These are phyloP conservation scores for Penicillium sumatraense DNA, from an alignment of 2,329 filamentous ascomycete genomes.

Conservation along the genomic window DNA sequence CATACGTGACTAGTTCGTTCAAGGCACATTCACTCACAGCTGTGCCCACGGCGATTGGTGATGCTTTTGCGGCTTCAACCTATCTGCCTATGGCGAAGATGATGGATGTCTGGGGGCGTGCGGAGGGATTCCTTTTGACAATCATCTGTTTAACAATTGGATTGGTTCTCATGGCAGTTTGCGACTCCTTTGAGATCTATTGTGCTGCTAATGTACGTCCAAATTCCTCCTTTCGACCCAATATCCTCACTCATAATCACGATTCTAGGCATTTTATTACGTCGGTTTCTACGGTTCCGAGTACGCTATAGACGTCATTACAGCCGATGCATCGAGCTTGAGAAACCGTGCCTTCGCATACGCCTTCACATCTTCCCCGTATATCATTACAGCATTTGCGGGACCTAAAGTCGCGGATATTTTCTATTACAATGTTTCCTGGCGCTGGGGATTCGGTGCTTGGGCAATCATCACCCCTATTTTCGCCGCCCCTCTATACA, in stretches of 20 bases:
- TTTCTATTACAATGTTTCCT: constrained; percentile 57
- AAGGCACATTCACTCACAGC: constrained; percentile 59
- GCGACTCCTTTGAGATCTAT: constrained; percentile 63
- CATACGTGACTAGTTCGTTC: constrained; percentile 59
- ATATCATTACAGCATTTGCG: constrained; percentile 66
- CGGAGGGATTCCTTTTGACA: constrained; percentile 60
- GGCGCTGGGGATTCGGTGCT: constrained; percentile 67
- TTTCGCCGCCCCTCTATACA: constrained; percentile 60
- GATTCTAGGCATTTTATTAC: constrained; percentile 41
- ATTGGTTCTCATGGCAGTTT: constrained; percentile 66
- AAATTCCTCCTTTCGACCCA: background rate
- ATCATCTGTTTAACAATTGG: constrained; percentile 51
- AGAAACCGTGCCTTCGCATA: constrained; percentile 65
- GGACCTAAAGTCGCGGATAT: constrained; percentile 58
- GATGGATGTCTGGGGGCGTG: constrained; percentile 66
- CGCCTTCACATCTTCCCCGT: constrained; percentile 65
- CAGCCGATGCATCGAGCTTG: constrained; percentile 65
- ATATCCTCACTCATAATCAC: background rate
- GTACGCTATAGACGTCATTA: constrained; percentile 63
- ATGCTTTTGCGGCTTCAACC: constrained; percentile 60
- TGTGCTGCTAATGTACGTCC: constrained; percentile 58
- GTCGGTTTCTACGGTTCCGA: constrained; percentile 61
- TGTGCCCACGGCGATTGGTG: constrained; percentile 60
- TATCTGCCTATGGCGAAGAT: constrained; percentile 68
- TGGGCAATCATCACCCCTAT: constrained; percentile 66